Percentiles rank a stretch among this genome's conserved stretches.
Evolutionary conservation across 352 stramenopile species (phyloP).

Genomic region (Peronosclerospora sorghi): DNA sequence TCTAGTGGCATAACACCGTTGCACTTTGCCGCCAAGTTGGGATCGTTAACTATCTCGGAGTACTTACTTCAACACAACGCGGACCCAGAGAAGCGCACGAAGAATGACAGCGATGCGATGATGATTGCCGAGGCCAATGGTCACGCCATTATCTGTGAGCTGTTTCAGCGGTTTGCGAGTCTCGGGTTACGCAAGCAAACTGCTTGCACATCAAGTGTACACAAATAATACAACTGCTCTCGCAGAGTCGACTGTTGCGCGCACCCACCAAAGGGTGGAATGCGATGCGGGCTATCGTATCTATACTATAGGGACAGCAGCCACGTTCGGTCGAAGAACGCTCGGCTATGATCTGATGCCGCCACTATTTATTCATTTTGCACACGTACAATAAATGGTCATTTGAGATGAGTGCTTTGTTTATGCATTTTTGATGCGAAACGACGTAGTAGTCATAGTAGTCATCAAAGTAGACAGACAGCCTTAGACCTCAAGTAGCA

Average conservation of each 20-base stretch:
- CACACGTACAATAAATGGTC: background rate
- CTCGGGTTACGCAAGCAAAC: conserved; percentile 13
- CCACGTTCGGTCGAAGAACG: conserved; percentile 10
- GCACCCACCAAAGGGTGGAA: conserved; percentile 5
- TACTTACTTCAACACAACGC: conserved; percentile 55
- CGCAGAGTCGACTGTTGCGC: conserved; percentile 18
- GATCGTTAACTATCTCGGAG: conserved; percentile 44
- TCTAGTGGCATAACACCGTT: conserved; percentile 63
- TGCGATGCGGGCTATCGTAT: conserved; percentile 1
- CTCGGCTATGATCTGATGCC: background rate
- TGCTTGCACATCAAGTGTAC: conserved; percentile 17
- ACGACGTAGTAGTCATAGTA: conserved; percentile 1
- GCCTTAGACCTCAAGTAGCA: conserved; percentile 8
- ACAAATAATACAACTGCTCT: conserved; percentile 31
- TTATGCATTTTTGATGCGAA: background rate
- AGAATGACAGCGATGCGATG: conserved; percentile 65
- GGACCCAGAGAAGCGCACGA: conserved; percentile 54
- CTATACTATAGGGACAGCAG: background rate
- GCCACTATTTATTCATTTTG: conserved; percentile 19
- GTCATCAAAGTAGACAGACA: background rate
- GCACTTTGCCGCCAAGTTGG: conserved; percentile 64
- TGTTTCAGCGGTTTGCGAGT: conserved; percentile 43
- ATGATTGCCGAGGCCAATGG: conserved; percentile 65
- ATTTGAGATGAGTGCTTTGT: background rate
- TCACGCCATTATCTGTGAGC: conserved; percentile 47